Base-by-base conservation (phyloP, 768 basidiomycete genomes). In the Leccinum rimulosum region DNA sequence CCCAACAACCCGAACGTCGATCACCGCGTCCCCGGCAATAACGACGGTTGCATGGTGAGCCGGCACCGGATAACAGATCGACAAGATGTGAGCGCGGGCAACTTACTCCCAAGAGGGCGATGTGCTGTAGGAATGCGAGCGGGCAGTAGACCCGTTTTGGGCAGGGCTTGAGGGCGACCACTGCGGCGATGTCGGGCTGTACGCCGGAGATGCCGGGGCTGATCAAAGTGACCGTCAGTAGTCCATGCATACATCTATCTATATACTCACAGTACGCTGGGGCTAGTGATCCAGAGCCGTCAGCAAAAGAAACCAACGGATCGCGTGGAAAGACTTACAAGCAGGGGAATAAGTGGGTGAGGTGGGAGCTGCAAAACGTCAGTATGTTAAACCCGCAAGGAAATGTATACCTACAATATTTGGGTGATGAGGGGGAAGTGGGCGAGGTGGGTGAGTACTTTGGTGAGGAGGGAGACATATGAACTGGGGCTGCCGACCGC, bases 381-480 rank as follows among this genome's bases (percentile, higher is more conserved):
- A 60, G 52, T 69, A 64, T 3, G 8, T 55, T 30, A n/a, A 57
- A 30, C 27, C 3, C 25, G 3, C 1, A 10, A 40, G 12, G 25
- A 22, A 52, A 25, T 0, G 25, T 6, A 11, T 5, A 79, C 91
- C 63, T 75, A 93, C 92, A 93, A 72, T 93, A 93, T 82, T 89
- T 91, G 56, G 95, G 95, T 36, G 93, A 95, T 3, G 95, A 84
- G 0, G 95, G 95, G 3, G 92, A 94, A 8, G 88, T 84, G 72
- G 95, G 95, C 4, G 93, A 95, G 0, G 95, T 93, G 3, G 95
- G 95, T 11, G 93, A 95, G 74, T 95, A 97, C 67, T 88, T 91
- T 7, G 94, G 94, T 31, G 93, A 95, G 4, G 94, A 86, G 0
- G 93, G 94, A 8, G 94, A 95, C 79, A 89, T 83, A 56, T 91